Base-by-base conservation (phyloP, 768 basidiomycete species). In the Hemileccinum impolitum region DNA sequence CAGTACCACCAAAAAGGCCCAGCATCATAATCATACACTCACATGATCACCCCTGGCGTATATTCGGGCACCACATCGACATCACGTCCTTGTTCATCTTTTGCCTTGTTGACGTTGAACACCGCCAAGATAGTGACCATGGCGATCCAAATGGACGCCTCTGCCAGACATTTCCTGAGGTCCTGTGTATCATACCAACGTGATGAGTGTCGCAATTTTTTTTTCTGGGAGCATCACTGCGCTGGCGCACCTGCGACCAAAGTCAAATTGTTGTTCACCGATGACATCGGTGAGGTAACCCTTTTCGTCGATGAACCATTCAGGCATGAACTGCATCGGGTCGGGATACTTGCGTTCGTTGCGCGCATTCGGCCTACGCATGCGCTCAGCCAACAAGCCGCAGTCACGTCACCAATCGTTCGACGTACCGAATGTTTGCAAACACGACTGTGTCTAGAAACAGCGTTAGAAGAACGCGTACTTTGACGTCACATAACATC, bases 21-120 rank as follows among this genome's bases (percentile, higher is more conserved):
- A 28, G 13, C 28, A 18, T n/a, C 17, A n/a, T 12, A 14, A 23
- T 30, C 28, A 30, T 12, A 36, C 26, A 57, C 59, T 5, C 26
- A 67, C 69, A 55, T 54, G 41, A 65, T 54, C 3, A 64, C 46
- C 2, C 66, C 64, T 3, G 58, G 56, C 1, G 56, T 64, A n/a
- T 48, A 70, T 30, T 65, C 43, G 2, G 63, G 52, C 3, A 53
- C 41, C 3, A 62, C 53, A 14, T 56, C 59, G n/a, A 69, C 57
- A 23, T 63, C 62, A 3, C 55, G 48, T 3, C 73, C 74, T 0
- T 61, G 37, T 13, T 51, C 54, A 34, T 73, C 68, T 18, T 61
- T 54, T 1, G 66, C 65, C 45, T 71, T 69, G 23, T 45, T 51
- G 12, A 67, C 45, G 17, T 60, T 28, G 48, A 72, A 65, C 5